Conservation (phyloP, 306 rosid genomes). For the Begonia fuchsioides region DNA sequence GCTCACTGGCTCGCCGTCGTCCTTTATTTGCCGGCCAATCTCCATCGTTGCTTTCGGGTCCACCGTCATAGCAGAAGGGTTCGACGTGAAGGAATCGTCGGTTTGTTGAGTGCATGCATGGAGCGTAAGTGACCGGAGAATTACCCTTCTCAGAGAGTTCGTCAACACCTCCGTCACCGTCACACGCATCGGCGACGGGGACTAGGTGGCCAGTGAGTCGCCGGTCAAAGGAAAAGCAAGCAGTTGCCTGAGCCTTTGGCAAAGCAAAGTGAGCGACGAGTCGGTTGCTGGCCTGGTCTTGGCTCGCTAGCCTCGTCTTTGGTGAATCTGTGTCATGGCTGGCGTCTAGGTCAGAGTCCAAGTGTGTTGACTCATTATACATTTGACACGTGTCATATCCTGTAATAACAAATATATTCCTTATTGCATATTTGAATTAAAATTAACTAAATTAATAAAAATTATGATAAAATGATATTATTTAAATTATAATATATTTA, state of each 20-base stretch:
- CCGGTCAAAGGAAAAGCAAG: not conserved
- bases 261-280: constrained; percentile 36
- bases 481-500: too few relatives aligned
- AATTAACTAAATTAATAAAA: too few relatives aligned
- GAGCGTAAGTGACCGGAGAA: constrained; percentile 35
- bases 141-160: constrained; percentile 63
- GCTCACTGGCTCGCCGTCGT: constrained; percentile 30
- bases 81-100: constrained; percentile 14
- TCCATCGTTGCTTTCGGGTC: constrained; percentile 38
- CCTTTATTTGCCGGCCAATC: constrained; percentile 29
- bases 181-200: constrained; percentile 21
- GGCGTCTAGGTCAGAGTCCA: too few relatives aligned
- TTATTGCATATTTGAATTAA: too few relatives aligned
- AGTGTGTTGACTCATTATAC: too few relatives aligned
- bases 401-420: too few relatives aligned
- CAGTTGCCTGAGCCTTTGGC: constrained; percentile 46
- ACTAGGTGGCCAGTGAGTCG: constrained; percentile 3
- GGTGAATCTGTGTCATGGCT: not conserved
- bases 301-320: constrained; percentile 15
- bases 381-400: too few relatives aligned
- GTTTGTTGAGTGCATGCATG: constrained; percentile 79
- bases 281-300: constrained; percentile 67
- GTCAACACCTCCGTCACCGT: constrained; percentile 57
- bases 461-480: too few relatives aligned
- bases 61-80: constrained; percentile 51